Conservation (phyloP, 768 basidiomycete genomes). For the Tylopilus intermedius region DNA sequence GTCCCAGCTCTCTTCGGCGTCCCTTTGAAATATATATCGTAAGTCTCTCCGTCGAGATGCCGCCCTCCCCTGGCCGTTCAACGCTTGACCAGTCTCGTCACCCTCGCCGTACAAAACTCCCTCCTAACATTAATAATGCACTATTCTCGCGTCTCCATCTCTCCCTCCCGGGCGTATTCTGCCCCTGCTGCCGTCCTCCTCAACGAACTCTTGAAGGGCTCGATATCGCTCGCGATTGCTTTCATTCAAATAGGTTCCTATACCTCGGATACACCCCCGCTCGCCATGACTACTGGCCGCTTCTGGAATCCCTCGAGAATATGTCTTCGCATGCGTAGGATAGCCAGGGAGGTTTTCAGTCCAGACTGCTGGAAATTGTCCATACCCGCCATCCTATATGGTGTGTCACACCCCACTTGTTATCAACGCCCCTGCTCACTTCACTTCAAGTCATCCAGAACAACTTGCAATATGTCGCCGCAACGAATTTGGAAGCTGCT, state of each 20-base stretch:
- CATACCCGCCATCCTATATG: slow-evolving; percentile 93
- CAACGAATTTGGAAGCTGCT: slow-evolving; percentile 88
- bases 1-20: slow-evolving; percentile 61
- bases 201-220: slow-evolving; percentile 90
- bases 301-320: slow-evolving; percentile 34
- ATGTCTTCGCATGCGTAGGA: slow-evolving; percentile 46
- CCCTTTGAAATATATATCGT: slow-evolving; percentile 80
- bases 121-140: slow-evolving; percentile 92
- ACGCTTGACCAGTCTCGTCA: slow-evolving; percentile 52
- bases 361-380: slow-evolving; percentile 96
- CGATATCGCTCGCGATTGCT: slow-evolving; percentile 85
- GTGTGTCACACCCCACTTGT: slow-evolving; percentile 30
- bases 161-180: slow-evolving; percentile 75
- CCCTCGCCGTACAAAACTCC: slow-evolving; percentile 91
- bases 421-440: slow-evolving; percentile 5
- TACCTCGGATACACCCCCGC: slow-evolving; percentile 28
- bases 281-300: slow-evolving; percentile 30
- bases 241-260: slow-evolving; percentile 52
- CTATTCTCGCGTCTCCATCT: slow-evolving; percentile 81
- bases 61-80: background rate
- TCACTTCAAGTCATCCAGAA: slow-evolving; percentile 72
- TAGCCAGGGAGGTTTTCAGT: slow-evolving; percentile 73
- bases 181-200: slow-evolving; percentile 92
- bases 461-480: slow-evolving; percentile 92
- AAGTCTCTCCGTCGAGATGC: slow-evolving; percentile 9